These are phyloP conservation scores for Aspergillus sp. DNA, from an alignment of 2,329 filamentous ascomycete species.

Conservation along the genomic window DNA sequence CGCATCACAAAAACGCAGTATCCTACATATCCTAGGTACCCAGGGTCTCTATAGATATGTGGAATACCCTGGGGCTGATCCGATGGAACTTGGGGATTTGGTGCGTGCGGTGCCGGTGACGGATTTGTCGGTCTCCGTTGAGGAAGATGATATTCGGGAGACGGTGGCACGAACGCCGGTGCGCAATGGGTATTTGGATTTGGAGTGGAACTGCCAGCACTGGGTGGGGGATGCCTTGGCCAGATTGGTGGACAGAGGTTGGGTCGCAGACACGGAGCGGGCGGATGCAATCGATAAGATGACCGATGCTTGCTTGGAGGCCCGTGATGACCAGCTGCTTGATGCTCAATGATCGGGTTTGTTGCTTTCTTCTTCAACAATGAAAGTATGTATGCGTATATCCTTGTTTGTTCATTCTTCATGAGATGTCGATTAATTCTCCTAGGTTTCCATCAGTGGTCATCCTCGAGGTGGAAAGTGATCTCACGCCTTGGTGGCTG, in stretches of 20 bases:
- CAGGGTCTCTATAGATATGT: constrained; percentile 31
- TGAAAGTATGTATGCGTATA: background rate
- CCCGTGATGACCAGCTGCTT: constrained; percentile 18
- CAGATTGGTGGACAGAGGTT: constrained; percentile 25
- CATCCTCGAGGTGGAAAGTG: background rate
- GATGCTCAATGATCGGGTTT: background rate
- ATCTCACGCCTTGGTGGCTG: background rate
- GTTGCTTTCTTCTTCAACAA: too few relatives aligned
- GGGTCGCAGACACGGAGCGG: constrained; percentile 22
- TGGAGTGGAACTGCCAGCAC: constrained; percentile 38
- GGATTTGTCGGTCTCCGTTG: constrained; percentile 20
- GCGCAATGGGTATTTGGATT: constrained; percentile 24
- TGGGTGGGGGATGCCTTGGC: constrained; percentile 34
- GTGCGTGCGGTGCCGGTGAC: constrained; percentile 19
- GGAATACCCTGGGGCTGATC: constrained; percentile 17
- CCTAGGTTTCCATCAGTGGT: background rate
- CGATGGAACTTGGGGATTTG: constrained; percentile 17
- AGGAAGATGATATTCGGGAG: constrained; percentile 19
- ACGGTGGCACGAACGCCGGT: constrained; percentile 26
- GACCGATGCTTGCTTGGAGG: constrained; percentile 32
- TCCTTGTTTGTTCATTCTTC: background rate
- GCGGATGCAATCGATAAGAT: constrained; percentile 28
- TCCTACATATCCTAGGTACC: constrained; percentile 30
- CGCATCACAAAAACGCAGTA: constrained; percentile 16
- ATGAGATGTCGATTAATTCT: background rate